Conservation (phyloP, 2,329 filamentous ascomycete species). For the Madurella fahalii region DNA sequence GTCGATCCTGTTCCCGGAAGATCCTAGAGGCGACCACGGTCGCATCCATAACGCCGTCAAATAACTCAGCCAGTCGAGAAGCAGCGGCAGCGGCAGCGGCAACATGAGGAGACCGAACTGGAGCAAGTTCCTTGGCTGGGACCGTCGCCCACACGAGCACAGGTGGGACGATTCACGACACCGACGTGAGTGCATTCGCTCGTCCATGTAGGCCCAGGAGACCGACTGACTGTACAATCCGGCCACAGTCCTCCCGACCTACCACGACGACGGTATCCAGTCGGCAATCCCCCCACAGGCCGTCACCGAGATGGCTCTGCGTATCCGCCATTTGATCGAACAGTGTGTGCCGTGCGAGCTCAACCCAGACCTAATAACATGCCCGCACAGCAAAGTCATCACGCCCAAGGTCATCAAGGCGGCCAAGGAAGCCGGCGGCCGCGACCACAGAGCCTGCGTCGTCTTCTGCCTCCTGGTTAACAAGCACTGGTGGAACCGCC, state of each 20-base stretch:
- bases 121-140: slow-evolving; percentile 32
- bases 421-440: slow-evolving; percentile 74
- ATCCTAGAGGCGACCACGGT: no score
- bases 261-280: slow-evolving; percentile 53
- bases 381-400: slow-evolving; percentile 80
- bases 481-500: slow-evolving; percentile 70
- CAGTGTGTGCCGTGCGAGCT: slow-evolving; percentile 88
- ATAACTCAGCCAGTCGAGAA: not conserved
- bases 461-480: slow-evolving; percentile 76
- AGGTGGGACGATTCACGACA: slow-evolving; percentile 31
- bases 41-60: not conserved
- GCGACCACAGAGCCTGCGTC: slow-evolving; percentile 72
- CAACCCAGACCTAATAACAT: slow-evolving; percentile 68
- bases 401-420: slow-evolving; percentile 74
- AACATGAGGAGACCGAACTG: slow-evolving; percentile 29
- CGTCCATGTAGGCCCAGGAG: not conserved
- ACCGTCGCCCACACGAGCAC: slow-evolving; percentile 27
- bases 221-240: slow-evolving; percentile 2
- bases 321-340: slow-evolving; percentile 86
- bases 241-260: slow-evolving; percentile 59
- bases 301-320: slow-evolving; percentile 85
- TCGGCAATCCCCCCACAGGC: slow-evolving; percentile 70
- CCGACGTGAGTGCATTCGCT: slow-evolving; percentile 25
- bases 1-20: no score
- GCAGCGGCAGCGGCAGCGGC: not conserved